Evolutionary conservation across 2,329 filamentous ascomycete genomes (phyloP).

Genomic region (Hymenoscyphus albidus): DNA sequence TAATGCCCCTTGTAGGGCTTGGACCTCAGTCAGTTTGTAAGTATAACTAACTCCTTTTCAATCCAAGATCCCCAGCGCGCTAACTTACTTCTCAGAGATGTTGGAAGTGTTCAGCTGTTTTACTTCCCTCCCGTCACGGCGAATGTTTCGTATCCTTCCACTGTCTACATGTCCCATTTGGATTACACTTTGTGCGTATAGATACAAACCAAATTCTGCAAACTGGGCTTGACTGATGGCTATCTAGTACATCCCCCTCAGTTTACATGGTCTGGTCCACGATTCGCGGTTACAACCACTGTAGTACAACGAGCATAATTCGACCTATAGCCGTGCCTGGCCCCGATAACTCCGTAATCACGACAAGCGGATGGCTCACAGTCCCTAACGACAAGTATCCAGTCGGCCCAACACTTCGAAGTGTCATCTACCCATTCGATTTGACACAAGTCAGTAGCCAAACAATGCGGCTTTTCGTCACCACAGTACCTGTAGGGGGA

Average conservation of each 20-base stretch:
- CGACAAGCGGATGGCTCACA: too few relatives aligned
- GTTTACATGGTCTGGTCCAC: constrained; percentile 6
- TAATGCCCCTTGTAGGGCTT: too few relatives aligned
- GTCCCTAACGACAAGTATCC: too few relatives aligned
- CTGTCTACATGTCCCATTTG: constrained; percentile 13
- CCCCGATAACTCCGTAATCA: too few relatives aligned
- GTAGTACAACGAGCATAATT: background rate
- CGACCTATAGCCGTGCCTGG: too few relatives aligned
- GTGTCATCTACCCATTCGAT: background rate
- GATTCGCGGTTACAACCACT: background rate
- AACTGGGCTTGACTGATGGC: background rate
- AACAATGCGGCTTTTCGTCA: too few relatives aligned
- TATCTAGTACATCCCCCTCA: constrained; percentile 4
- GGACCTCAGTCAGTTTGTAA: too few relatives aligned
- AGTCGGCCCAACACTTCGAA: constrained; percentile 1
- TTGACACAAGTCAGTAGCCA: background rate
- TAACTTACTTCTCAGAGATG: background rate
- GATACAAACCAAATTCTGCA: too few relatives aligned
- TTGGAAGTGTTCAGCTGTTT: constrained; percentile 7
- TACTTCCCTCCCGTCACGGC: constrained; percentile 19
- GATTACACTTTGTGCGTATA: constrained; percentile 7
- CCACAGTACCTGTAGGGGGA: too few relatives aligned
- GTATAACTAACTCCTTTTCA: too few relatives aligned
- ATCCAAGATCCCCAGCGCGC: too few relatives aligned
- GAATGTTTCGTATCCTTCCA: constrained; percentile 16